Evolutionary conservation across 257 asterid genomes (phyloP).

Genomic region (Solanum habrochaites): DNA sequence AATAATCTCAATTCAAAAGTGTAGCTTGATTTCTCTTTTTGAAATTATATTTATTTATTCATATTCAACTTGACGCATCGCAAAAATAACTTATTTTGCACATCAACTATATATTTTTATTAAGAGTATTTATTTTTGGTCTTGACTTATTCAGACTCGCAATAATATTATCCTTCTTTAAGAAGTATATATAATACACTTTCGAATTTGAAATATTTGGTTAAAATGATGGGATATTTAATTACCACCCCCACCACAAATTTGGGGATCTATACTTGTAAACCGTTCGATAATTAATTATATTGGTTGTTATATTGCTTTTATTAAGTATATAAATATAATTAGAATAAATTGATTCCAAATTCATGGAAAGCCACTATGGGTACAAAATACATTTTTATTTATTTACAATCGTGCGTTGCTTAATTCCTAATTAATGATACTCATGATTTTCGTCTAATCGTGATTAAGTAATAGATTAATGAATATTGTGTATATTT

Average conservation of each 20-base stretch:
- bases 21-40: neutral
- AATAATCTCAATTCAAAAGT: neutral
- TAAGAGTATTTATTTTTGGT: neutral
- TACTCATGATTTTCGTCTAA: neutral
- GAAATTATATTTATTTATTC: neutral
- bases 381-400: neutral
- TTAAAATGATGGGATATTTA: neutral
- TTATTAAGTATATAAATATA: neutral
- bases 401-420: neutral
- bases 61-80: neutral
- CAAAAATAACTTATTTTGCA: neutral
- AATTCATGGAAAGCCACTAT: neutral
- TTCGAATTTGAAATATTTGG: neutral
- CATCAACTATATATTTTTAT: no score
- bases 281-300: neutral
- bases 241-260: neutral
- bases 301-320: no score
- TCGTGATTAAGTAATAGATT: neutral
- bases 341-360: neutral
- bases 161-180: neutral
- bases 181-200: neutral
- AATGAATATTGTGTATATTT: neutral
- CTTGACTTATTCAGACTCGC: neutral
- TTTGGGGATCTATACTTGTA: no score
- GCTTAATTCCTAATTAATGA: neutral